A percentile compares a stretch with the other conserved stretches of the same genome.
Conservation (phyloP, 2,329 filamentous ascomycete species). For the Diplodia scrobiculata region DNA sequence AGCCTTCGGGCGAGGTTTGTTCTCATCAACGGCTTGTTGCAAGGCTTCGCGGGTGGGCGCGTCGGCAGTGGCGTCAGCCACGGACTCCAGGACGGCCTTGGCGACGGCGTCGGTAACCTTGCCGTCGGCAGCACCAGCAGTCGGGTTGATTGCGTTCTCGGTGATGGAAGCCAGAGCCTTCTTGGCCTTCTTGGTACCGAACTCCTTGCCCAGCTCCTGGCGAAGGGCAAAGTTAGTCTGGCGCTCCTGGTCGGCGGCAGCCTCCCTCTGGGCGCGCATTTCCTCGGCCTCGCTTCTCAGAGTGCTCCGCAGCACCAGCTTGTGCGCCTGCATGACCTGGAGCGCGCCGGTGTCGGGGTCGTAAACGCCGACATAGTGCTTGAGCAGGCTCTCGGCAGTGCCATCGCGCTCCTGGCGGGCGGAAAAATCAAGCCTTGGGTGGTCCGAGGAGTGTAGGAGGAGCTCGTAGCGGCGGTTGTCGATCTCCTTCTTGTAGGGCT, state of each 20-base stretch:
- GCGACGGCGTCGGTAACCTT: conserved; percentile 38
- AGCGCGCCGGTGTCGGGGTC: conserved; percentile 58
- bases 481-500: conserved; percentile 50
- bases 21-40: conserved; percentile 64
- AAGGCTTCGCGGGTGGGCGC: conserved; percentile 69
- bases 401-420: conserved; percentile 55
- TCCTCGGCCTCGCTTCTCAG: conserved; percentile 50
- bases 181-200: conserved; percentile 83
- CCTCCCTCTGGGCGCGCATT: conserved; percentile 40
- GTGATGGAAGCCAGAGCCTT: conserved; percentile 71
- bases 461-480: conserved; percentile 50
- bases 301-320: conserved; percentile 58
- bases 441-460: conserved; percentile 62
- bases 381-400: conserved; percentile 53
- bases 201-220: conserved; percentile 67
- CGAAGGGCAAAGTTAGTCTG: conserved; percentile 32
- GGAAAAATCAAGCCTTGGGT: conserved; percentile 62
- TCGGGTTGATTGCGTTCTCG: conserved; percentile 66
- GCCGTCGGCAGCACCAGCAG: conserved; percentile 34
- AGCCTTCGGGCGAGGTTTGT: conserved; percentile 71
- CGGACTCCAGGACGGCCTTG: conserved; percentile 60
- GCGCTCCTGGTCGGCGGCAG: conserved; percentile 35
- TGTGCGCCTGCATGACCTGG: conserved; percentile 56
- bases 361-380: conserved; percentile 64
- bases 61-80: conserved; percentile 63